Conservation (phyloP, 148 eudicot species). For the Rhododendron mucronatum region DNA sequence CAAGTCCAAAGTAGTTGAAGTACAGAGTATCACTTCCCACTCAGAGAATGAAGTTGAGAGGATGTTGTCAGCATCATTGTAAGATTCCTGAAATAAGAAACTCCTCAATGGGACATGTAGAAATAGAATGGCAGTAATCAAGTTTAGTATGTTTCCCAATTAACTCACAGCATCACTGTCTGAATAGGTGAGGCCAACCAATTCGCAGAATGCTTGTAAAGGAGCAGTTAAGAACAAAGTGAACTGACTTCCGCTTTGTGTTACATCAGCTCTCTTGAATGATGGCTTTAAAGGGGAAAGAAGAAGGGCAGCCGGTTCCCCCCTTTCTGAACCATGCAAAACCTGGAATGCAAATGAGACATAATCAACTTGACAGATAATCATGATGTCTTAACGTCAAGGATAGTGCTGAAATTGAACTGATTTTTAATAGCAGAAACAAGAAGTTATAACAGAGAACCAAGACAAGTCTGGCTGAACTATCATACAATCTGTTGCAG, state of each 20-base stretch:
- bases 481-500: not conserved
- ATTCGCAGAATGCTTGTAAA: constrained; percentile 81
- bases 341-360: constrained; percentile 44
- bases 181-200: constrained; percentile 58
- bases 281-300: constrained; percentile 74
- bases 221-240: constrained; percentile 89
- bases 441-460: not conserved
- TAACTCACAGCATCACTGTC: constrained; percentile 51
- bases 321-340: constrained; percentile 89
- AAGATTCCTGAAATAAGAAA: constrained; percentile 49
- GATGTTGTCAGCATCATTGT: constrained; percentile 62
- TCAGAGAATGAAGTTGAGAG: constrained; percentile 64
- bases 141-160: not conserved
- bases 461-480: constrained; percentile 2
- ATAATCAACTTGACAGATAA: constrained; percentile 1
- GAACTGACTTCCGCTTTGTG: constrained; percentile 76
- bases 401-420: not conserved
- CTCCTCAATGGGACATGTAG: constrained; percentile 5
- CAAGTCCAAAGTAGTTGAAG: constrained; percentile 61
- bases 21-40: constrained; percentile 90
- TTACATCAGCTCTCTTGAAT: constrained; percentile 44
- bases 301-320: constrained; percentile 74
- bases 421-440: not conserved
- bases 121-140: not conserved
- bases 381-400: not conserved